A percentile compares a stretch with the other conserved stretches of the same genome.
phyloP scores from a whole-genome alignment of 2,329 filamentous ascomycete species.

The Aspergillus sp. region DNA sequence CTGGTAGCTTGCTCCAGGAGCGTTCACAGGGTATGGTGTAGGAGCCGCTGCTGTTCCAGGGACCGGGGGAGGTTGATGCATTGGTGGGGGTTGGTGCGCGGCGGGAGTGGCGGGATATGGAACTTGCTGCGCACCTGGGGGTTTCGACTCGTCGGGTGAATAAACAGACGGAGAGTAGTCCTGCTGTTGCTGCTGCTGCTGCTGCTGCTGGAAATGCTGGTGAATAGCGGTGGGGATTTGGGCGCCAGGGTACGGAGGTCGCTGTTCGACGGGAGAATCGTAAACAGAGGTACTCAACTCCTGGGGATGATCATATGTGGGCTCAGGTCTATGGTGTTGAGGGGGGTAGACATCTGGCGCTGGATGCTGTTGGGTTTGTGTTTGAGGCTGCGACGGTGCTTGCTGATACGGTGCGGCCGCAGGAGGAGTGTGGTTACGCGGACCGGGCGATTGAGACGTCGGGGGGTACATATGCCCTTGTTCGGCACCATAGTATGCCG shows the following conservation, averaged over 20 bases:
- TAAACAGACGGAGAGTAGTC: slow-evolving; percentile 42
- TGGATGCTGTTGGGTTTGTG: slow-evolving; percentile 45
- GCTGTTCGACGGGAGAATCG: slow-evolving; percentile 63
- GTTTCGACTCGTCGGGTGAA: slow-evolving; percentile 33
- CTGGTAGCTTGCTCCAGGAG: slow-evolving; percentile 31
- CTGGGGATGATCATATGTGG: slow-evolving; percentile 69
- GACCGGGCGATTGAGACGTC: slow-evolving; percentile 40
- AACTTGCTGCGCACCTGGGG: slow-evolving; percentile 22
- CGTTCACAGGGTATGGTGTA: slow-evolving; percentile 32
- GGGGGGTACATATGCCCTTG: slow-evolving; percentile 42
- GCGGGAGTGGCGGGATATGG: slow-evolving; percentile 31
- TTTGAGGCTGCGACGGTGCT: slow-evolving; percentile 26
- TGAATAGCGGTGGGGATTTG: slow-evolving; percentile 24
- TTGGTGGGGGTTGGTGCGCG: slow-evolving; percentile 29
- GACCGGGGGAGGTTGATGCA: slow-evolving; percentile 35
- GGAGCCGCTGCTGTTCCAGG: slow-evolving; percentile 29
- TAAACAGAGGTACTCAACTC: slow-evolving; percentile 76
- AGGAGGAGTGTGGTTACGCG: slow-evolving; percentile 34
- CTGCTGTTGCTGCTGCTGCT: slow-evolving; percentile 30
- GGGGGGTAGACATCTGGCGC: slow-evolving; percentile 45
- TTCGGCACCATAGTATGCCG: slow-evolving; percentile 65
- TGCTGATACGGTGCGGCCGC: slow-evolving; percentile 28
- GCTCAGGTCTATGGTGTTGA: slow-evolving; percentile 58
- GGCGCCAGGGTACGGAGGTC: slow-evolving; percentile 32
- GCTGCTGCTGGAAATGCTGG: slow-evolving; percentile 33